Base-by-base conservation (phyloP, 208 protist genomes). In the Leishmania aethiopica region DNA sequence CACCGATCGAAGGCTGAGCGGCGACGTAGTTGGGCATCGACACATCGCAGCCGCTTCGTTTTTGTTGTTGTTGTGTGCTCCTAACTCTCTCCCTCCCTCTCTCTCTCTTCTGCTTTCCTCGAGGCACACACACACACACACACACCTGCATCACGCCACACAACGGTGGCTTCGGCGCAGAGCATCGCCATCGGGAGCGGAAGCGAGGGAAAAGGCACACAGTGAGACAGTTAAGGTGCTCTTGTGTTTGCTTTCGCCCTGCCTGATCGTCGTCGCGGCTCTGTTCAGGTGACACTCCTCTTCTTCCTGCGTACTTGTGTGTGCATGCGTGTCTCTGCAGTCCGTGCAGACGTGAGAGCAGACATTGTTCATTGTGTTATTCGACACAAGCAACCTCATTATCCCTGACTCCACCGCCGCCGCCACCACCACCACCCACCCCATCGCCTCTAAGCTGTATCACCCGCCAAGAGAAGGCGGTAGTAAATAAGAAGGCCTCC, bases 361-460 rank as follows among this genome's bases (percentile, higher is more conserved):
- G 62, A 25, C 47, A 40, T 70, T 57, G 42, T 25, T 76, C 55
- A 59, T 67, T 78, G 71, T 75, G 66, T 71, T 71, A 15, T 45
- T 71, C 66, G 66, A 71, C 66, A 71, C 66, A 40, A 71, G 1
- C 37, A 22, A 71, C 19, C 60, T 15, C 60, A 22, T 67, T 19
- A 19, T 32, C 60, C 25, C 19, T 62, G 25, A n/a, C 37, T 40
- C 13, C 32, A 47, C 6, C 19, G 22, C 17, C 37, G 22, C 32
- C 62, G 17, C 32, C 32, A 67, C 11, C 32, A 67, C 15, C 66
- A 45, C 35, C 66, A 8, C 37, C 66, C 17, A 32, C 62, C 32
- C 11, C 62, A 13, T 22, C 62, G 13, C 62, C 62, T 32, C 32
- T 25, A 40, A 22, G 13, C 1, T 13, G 25, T 62, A 62, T 62